A percentile compares a stretch with the other conserved stretches of the same genome.
These are phyloP conservation scores for Calonectria leucothoes DNA, from an alignment of 2,329 filamentous ascomycete genomes.

Conservation along the genomic window DNA sequence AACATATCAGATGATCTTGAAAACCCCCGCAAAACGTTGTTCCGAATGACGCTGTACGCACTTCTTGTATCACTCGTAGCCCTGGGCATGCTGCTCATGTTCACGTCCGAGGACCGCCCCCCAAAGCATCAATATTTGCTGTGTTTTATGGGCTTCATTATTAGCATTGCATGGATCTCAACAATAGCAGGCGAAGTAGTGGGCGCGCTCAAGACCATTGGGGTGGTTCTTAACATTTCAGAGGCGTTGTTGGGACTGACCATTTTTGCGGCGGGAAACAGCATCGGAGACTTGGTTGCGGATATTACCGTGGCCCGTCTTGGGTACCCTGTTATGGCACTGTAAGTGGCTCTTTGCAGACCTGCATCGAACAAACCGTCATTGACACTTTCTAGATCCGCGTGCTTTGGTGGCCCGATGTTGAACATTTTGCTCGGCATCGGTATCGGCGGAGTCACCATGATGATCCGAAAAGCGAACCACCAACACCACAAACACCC, in stretches of 20 bases:
- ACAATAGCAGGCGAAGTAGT: conserved; percentile 97
- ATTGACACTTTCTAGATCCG: conserved; percentile 65
- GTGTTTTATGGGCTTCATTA: conserved; percentile 90
- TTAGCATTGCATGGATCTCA: conserved; percentile 95
- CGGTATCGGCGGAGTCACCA: conserved; percentile 89
- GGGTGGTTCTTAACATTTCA: conserved; percentile 91
- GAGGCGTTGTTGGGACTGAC: conserved; percentile 96
- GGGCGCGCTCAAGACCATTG: conserved; percentile 90
- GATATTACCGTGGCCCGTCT: conserved; percentile 94
- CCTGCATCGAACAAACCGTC: background rate
- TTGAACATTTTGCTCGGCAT: conserved; percentile 96
- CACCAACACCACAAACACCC: conserved; percentile 76
- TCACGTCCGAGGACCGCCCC: conserved; percentile 74
- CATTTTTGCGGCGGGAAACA: conserved; percentile 96
- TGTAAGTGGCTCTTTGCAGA: conserved; percentile 57
- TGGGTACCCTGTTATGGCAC: conserved; percentile 95
- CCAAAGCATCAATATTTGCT: conserved; percentile 82
- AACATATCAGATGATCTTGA: conserved; percentile 71
- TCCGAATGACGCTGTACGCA: conserved; percentile 70
- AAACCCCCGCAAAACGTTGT: conserved; percentile 61
- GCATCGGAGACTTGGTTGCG: conserved; percentile 91
- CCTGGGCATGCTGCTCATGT: conserved; percentile 73
- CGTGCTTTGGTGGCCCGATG: conserved; percentile 98
- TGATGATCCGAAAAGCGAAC: conserved; percentile 80
- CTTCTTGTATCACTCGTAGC: conserved; percentile 76